Evolutionary conservation across 2,329 filamentous ascomycete species (phyloP).

Genomic region (Amauroascus niger): DNA sequence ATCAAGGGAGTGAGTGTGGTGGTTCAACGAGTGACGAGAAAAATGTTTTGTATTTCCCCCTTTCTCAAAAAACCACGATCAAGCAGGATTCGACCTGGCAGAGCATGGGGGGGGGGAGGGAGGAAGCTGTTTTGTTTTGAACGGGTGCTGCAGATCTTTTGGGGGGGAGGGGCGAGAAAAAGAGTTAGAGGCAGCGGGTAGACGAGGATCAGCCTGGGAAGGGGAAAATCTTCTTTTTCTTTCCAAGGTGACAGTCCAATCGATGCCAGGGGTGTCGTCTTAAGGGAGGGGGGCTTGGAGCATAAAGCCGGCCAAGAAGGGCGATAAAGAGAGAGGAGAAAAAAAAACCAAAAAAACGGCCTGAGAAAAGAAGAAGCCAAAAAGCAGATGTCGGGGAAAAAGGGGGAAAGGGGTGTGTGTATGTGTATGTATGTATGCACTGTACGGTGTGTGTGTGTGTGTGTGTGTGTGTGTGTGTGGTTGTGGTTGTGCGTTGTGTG

Average conservation of each 20-base stretch:
- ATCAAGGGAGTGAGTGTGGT: not conserved
- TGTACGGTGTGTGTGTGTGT: too few relatives aligned
- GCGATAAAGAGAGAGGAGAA: not conserved
- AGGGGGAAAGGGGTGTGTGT: not conserved
- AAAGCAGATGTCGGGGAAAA: not conserved
- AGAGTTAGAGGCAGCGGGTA: conserved; percentile 12
- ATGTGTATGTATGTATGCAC: too few relatives aligned
- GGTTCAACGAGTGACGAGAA: conserved; percentile 8
- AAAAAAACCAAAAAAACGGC: not conserved
- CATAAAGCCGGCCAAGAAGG: too few relatives aligned
- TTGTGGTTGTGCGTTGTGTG: too few relatives aligned
- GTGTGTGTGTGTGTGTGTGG: too few relatives aligned
- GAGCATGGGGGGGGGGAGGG: not conserved
- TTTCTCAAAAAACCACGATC: not conserved
- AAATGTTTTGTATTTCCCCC: not conserved
- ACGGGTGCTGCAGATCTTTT: conserved; percentile 5
- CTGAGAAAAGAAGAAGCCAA: not conserved
- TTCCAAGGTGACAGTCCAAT: not conserved
- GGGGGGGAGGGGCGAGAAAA: not conserved
- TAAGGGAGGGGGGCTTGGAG: conserved; percentile 1
- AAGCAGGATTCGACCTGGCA: not conserved
- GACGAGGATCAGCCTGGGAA: conserved; percentile 17
- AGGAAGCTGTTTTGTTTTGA: conserved; percentile 5
- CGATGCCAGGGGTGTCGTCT: not conserved
- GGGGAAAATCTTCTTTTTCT: not conserved